Base-by-base conservation (phyloP, 345 rosid species). In the Eucalyptus fibrosa region DNA sequence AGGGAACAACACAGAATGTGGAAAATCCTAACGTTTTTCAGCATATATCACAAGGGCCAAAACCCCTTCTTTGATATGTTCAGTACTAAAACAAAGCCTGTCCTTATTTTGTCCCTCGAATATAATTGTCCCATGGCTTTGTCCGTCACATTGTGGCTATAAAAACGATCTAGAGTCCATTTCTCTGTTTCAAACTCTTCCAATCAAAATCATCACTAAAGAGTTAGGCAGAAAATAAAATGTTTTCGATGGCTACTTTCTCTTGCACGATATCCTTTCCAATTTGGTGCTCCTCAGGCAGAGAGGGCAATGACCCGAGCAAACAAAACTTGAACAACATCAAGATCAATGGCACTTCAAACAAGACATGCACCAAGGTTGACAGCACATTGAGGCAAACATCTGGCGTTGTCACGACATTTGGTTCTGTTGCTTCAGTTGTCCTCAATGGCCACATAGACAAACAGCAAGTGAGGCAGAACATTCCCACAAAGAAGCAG, bases 401-500 rank as follows among this genome's bases (percentile, higher is more conserved):
- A 34, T 90, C 92, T 4, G 92, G 90, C 19, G 92, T 80, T 34
- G 91, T 92, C 19, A 50, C 91, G 12, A 86, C 91, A 8, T 69
- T 86, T 60, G 87, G 87, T 30, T 88, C 91, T 9, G 47, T 89
- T 60, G 86, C 90, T 77, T 87, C 91, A 12, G 87, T 88, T 56
- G 42, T 90, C 23, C 90, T 88, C 83, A 94, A 93, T 51, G 89
- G 86, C 30, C 69, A 81, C 88, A 53, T 89, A 86, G 45, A 88
- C 32, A 53, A 92, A 87, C 92, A 93, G 90, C 89, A 82, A 85
- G 65, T 89, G 82, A 91, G 96, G 7, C 97, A 94, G 86, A 95
- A 92, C 72, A 95, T 95, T 55, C 96, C 96, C 1, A 95, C 93
- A 30, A 86, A 92, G 92, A 96, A 94, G 91, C 94, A 93, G 92